Evolutionary conservation across 768 basidiomycete genomes (phyloP).

Genomic region (Leucosporidium creatinivorum): DNA sequence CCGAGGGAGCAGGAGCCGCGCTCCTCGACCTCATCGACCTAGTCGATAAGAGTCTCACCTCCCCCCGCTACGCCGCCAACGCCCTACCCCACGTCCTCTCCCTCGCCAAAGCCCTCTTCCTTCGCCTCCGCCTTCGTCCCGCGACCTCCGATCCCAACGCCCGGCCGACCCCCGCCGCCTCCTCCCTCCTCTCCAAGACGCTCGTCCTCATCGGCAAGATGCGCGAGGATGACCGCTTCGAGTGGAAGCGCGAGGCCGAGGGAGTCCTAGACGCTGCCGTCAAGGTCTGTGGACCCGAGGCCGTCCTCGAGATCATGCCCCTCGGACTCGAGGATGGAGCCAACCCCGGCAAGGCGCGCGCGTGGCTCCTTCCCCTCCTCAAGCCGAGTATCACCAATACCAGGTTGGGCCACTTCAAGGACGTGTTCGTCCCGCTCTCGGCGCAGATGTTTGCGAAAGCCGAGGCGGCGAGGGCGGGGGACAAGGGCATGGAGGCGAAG

Average conservation of each 20-base stretch:
- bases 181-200: slow-evolving; percentile 49
- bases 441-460: slow-evolving; percentile 86
- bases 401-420: slow-evolving; percentile 72
- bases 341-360: slow-evolving; percentile 46
- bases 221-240: slow-evolving; percentile 71
- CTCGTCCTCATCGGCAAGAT: slow-evolving; percentile 68
- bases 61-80: slow-evolving; percentile 59
- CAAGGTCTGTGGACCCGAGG: slow-evolving; percentile 75
- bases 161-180: slow-evolving; percentile 35
- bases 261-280: slow-evolving; percentile 69
- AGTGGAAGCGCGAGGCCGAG: slow-evolving; percentile 83
- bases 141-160: slow-evolving; percentile 39
- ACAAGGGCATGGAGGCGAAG: slow-evolving; percentile 65
- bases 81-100: slow-evolving; percentile 73
- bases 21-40: slow-evolving; percentile 56
- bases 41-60: slow-evolving; percentile 60
- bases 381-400: slow-evolving; percentile 64
- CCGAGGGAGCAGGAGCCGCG: slow-evolving; percentile 34
- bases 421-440: slow-evolving; percentile 86
- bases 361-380: slow-evolving; percentile 83
- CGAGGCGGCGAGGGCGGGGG: slow-evolving; percentile 57
- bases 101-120: slow-evolving; percentile 63
- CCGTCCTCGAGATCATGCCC: slow-evolving; percentile 65
- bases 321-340: slow-evolving; percentile 74
- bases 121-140: slow-evolving; percentile 53